phyloP scores from a whole-genome alignment of 164 flowering plant genomes.

The Taxillus chinensis region DNA sequence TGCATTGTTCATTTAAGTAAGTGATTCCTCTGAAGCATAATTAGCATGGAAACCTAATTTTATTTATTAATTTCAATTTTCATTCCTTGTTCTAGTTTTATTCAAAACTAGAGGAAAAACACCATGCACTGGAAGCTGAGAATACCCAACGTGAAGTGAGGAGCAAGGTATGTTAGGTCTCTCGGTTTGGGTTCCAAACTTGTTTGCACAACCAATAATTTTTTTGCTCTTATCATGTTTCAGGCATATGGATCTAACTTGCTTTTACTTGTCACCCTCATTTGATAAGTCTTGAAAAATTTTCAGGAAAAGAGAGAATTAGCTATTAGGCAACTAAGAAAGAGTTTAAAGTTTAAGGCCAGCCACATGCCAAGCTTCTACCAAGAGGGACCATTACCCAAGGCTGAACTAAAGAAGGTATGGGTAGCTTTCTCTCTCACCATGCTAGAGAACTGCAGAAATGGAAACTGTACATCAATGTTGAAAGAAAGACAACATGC shows the following conservation, averaged over 20 bases:
- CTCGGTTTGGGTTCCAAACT: not conserved
- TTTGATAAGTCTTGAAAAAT: not conserved
- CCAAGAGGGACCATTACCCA: conserved; percentile 34
- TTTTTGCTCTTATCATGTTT: no score
- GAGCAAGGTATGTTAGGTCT: conserved; percentile 31
- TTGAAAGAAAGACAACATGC: not conserved
- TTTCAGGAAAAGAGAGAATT: conserved; percentile 34
- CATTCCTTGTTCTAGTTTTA: conserved; percentile 29
- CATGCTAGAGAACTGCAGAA: not conserved
- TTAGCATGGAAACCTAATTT: not conserved
- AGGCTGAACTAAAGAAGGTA: conserved; percentile 38
- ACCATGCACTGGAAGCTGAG: conserved; percentile 55
- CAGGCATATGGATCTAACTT: no score
- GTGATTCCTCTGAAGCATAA: not conserved
- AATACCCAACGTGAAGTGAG: conserved; percentile 50
- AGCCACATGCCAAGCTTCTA: conserved; percentile 44
- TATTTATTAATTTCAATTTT: not conserved
- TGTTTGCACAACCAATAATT: not conserved
- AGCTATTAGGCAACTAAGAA: conserved; percentile 33
- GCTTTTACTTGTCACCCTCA: no score
- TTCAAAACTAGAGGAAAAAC: conserved; percentile 55
- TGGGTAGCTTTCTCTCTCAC: not conserved
- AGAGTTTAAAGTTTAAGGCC: conserved; percentile 37
- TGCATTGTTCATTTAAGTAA: not conserved
- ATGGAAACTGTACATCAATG: not conserved